Conservation (phyloP, 306 rosid genomes). For the Dalbergia cochinchinensis region DNA sequence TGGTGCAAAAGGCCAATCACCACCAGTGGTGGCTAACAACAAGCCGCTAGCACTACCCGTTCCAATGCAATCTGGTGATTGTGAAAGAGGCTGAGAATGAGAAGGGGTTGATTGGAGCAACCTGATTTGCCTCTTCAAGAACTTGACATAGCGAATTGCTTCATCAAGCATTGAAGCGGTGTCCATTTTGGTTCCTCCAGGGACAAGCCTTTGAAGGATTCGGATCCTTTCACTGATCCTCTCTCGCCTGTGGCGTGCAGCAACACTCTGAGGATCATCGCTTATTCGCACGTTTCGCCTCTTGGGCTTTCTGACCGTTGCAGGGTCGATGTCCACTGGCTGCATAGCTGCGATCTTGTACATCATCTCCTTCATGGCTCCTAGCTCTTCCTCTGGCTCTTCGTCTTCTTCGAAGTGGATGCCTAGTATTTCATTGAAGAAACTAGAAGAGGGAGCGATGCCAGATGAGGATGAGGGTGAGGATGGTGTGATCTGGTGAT, state of each 20-base stretch:
- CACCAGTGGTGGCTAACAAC: background rate
- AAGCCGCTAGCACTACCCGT: no score
- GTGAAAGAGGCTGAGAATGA: background rate
- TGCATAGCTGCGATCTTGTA: constrained; percentile 89
- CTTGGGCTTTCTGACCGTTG: constrained; percentile 67
- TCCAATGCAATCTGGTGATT: background rate
- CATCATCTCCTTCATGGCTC: constrained; percentile 92
- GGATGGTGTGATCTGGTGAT: constrained; percentile 7
- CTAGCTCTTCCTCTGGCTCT: constrained; percentile 48
- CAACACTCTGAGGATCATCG: constrained; percentile 86
- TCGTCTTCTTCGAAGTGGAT: constrained; percentile 26
- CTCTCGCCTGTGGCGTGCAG: constrained; percentile 81
- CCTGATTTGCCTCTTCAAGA: constrained; percentile 84
- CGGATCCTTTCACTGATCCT: constrained; percentile 84
- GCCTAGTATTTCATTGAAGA: constrained; percentile 21
- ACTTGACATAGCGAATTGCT: constrained; percentile 84
- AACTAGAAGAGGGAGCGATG: background rate
- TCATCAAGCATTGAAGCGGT: constrained; percentile 90
- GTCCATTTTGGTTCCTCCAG: constrained; percentile 92
- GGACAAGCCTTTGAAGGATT: constrained; percentile 81
- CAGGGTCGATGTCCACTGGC: constrained; percentile 88
- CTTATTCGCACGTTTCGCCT: constrained; percentile 80
- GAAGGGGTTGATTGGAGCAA: constrained; percentile 56
- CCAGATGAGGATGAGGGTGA: background rate
- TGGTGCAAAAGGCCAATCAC: constrained; percentile 40